Base-by-base conservation (phyloP, 805 yeast species). In the Teunomyces funiuensis region DNA sequence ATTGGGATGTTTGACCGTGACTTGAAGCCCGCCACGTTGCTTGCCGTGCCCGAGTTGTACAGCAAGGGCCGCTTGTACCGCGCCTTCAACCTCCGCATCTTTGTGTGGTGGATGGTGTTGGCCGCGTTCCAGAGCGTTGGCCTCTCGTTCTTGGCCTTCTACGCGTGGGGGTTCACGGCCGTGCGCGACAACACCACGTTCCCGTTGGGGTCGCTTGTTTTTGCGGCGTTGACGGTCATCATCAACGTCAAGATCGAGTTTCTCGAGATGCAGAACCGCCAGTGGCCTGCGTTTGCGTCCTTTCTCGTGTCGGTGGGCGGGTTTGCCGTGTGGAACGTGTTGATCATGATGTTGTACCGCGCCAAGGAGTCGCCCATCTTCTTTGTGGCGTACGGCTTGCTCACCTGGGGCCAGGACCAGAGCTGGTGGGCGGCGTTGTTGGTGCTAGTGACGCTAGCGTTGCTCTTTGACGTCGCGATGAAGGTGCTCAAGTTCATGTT, bases 1-100 rank as follows among this genome's bases (percentile, higher is more conserved):
- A 72, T 93, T 40, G 99, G 99, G n/a, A 87, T 90, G 80, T 85
- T 93, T 63, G 96, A 91, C 54, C 85, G 85, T 57, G 99, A 93
- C 55, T 71, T 93, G 58, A 74, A 81, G 37, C 95, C 98, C 1
- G 79, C 93, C 1, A 91, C 98, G 0, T 71, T 93, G 40, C 60
- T 91, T 39, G 93, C 98, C 0, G 85, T 89, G 4, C 99, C 99
- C 0, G 97, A 90, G 61, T 69, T 93, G 19, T 93, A 93, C 58
- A 53, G 80, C 2, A 80, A 74, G 37, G 97, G 98, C 2, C 76
- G 93, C 41, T 66, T 77, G 28, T 85, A 82, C 50, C 77, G 81
- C 56, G 83, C 82, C 3, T 91, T 93, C 65, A 85, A 85, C 54
- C 57, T 89, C 50, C 64, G 63, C 40, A 67, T 87, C 4, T 89